Percentiles rank a stretch among this genome's conserved stretches.
Conservation (phyloP, 768 basidiomycete genomes). For the Jaapia argillacea region DNA sequence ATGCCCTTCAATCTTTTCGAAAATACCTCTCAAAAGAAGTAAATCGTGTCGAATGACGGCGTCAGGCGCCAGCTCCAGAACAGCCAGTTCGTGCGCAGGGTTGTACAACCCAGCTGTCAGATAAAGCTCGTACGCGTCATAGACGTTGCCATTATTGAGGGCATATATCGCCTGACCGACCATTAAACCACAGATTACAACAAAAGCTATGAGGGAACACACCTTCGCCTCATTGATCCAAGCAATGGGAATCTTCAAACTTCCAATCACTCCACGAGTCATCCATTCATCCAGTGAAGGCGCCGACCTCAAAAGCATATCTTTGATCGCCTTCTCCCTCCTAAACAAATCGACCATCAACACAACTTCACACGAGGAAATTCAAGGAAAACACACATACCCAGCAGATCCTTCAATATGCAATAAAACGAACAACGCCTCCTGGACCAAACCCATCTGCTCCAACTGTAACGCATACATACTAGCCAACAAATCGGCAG, state of each 20-base stretch:
- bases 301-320: conserved; percentile 65
- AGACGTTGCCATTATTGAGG: conserved; percentile 49
- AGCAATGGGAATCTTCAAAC: conserved; percentile 66
- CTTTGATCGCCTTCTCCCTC: conserved; percentile 74
- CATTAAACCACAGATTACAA: conserved; percentile 2
- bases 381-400: too few species aligned
- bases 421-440: conserved; percentile 81
- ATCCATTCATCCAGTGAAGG: conserved; percentile 63
- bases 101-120: conserved; percentile 59
- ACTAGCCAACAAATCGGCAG: conserved; percentile 74
- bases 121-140: conserved; percentile 69
- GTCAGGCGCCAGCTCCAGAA: conserved; percentile 82
- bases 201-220: conserved; percentile 6
- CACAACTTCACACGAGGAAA: too few species aligned
- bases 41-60: conserved; percentile 54
- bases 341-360: too few species aligned
- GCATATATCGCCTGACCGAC: conserved; percentile 52
- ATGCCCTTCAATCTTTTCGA: conserved; percentile 50
- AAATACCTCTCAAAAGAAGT: conserved; percentile 57
- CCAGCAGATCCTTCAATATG: conserved; percentile 76
- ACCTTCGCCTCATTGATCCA: conserved; percentile 95
- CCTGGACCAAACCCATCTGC: conserved; percentile 67
- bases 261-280: conserved; percentile 59
- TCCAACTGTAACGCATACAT: conserved; percentile 87
- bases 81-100: conserved; percentile 76